A percentile compares a stretch with the other conserved stretches of the same genome.
phyloP scores from a whole-genome alignment of 129 eudicot species.

The Chrysanthemum lavandulifolium region DNA sequence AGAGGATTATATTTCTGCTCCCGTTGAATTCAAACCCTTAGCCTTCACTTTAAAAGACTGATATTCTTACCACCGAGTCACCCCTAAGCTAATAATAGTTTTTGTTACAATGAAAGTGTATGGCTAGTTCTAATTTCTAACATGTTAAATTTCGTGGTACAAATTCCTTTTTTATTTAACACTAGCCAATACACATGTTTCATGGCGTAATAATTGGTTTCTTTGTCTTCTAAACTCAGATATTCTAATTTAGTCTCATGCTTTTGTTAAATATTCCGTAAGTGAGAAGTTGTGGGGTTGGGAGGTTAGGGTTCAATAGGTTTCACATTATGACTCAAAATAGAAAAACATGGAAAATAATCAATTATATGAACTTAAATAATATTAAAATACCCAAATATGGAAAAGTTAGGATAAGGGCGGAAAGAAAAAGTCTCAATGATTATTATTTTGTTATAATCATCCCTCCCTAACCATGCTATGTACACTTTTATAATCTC shows the following conservation, averaged over 20 bases:
- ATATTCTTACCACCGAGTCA: too few relatives aligned
- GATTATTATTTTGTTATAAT: constrained; percentile 25
- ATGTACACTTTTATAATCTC: background rate
- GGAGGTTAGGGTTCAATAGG: constrained; percentile 12
- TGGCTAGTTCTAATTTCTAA: background rate
- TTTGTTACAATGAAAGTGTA: too few relatives aligned
- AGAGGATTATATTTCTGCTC: too few relatives aligned
- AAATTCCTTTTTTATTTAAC: background rate
- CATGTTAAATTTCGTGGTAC: too few relatives aligned
- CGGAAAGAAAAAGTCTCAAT: constrained; percentile 32
- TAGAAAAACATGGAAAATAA: background rate
- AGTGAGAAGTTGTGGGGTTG: background rate
- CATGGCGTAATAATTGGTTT: background rate
- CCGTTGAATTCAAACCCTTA: too few relatives aligned
- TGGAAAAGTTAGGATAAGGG: constrained; percentile 31
- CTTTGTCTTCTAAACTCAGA: background rate
- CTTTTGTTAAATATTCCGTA: background rate
- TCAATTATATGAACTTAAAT: background rate
- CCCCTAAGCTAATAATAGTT: too few relatives aligned
- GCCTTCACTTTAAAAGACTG: too few relatives aligned
- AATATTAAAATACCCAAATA: constrained; percentile 27
- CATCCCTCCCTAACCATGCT: constrained; percentile 30
- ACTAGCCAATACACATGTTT: constrained; percentile 2
- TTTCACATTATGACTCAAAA: constrained; percentile 5
- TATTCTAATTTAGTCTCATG: background rate